Evolutionary conservation across 176 grass and related monocot species (phyloP).

Genomic region (Musa beccarii): DNA sequence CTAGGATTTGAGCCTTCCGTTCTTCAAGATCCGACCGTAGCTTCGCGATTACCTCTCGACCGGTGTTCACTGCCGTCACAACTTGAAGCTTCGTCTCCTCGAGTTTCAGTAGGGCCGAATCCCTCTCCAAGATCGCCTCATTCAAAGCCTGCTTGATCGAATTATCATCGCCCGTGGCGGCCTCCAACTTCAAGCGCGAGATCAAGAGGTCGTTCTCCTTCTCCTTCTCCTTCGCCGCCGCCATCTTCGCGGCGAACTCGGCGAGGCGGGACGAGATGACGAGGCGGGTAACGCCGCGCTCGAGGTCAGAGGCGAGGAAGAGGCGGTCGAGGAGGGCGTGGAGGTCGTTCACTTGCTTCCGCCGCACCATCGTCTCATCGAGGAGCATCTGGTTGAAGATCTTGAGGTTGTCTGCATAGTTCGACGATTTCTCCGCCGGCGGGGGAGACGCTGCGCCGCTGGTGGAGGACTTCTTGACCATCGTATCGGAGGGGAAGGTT

Average conservation of each 20-base stretch:
- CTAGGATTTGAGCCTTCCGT: neutral
- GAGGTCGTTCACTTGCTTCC: constrained; percentile 36
- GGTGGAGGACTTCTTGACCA: constrained; percentile 49
- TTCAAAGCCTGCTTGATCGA: neutral
- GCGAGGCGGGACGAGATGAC: constrained; percentile 31
- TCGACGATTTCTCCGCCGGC: too few relatives aligned
- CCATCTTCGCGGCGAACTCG: constrained; percentile 35
- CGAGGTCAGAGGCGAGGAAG: constrained; percentile 24
- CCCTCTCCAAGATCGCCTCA: neutral
- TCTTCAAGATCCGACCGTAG: neutral
- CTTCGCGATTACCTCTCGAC: constrained; percentile 16
- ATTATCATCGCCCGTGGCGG: constrained; percentile 3
- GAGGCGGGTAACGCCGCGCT: constrained; percentile 31
- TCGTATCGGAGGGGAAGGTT: neutral
- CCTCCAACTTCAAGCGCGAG: constrained; percentile 9
- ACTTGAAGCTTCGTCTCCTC: neutral
- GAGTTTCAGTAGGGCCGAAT: neutral
- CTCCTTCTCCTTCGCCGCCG: constrained; percentile 3
- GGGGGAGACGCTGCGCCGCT: too few relatives aligned
- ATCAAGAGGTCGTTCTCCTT: constrained; percentile 4
- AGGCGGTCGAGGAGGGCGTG: constrained; percentile 38
- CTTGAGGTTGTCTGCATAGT: constrained; percentile 37
- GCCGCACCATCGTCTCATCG: constrained; percentile 46
- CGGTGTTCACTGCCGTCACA: neutral
- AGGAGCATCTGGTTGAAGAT: constrained; percentile 49